phyloP scores from a whole-genome alignment of 2,329 filamentous ascomycete genomes.

The Calonectria hongkongensis region DNA sequence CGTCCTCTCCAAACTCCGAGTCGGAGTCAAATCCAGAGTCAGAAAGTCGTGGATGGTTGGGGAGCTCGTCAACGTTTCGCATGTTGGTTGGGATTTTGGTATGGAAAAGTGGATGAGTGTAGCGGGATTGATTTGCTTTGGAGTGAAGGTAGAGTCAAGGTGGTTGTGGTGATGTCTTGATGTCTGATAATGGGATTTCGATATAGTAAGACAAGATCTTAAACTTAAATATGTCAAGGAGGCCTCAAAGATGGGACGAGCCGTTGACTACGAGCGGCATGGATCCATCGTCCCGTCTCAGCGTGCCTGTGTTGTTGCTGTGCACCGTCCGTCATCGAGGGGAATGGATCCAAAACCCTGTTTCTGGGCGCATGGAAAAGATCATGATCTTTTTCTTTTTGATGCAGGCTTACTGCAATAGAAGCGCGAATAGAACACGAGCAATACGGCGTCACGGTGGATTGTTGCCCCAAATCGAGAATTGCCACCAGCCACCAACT shows the following conservation, averaged over 20 bases:
- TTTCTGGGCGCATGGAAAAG: neutral
- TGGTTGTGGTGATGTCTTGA: neutral
- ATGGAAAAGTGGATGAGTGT: neutral
- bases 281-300: constrained; percentile 11
- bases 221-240: neutral
- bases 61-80: neutral
- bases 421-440: neutral
- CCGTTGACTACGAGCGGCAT: neutral
- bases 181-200: neutral
- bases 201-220: neutral
- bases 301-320: neutral
- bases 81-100: neutral
- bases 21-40: constrained; percentile 5
- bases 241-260: constrained; percentile 17
- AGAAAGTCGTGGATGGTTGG: neutral
- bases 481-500: constrained; percentile 4
- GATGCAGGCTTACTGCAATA: neutral
- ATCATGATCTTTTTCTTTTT: constrained; percentile 4
- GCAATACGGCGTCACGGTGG: neutral
- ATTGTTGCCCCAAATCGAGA: constrained; percentile 13
- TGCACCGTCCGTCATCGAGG: neutral
- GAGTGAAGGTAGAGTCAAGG: neutral
- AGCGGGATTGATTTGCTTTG: neutral
- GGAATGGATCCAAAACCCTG: constrained; percentile 9
- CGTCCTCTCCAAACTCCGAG: constrained; percentile 9